Evolutionary conservation across 805 yeast species (phyloP), one percentile per base, ranked within the genome.

Genomic region (Nakazawaea wyomingensis): DNA sequence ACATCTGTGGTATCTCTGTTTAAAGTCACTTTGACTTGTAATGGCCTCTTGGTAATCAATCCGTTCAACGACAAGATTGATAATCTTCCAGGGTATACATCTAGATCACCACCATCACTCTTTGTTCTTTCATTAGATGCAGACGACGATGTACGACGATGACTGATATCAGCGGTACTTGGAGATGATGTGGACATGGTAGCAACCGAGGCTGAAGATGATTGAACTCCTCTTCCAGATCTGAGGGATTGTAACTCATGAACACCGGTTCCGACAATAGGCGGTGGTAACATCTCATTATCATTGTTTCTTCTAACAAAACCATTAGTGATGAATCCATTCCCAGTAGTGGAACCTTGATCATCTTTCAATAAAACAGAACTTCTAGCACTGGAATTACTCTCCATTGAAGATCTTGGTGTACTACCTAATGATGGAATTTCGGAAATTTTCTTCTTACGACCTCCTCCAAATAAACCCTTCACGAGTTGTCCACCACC

Each of bases 11-110:
- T 65, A 8, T 66, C 61, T 18, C 65, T 68, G 30, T 76, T 70
- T 48, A 79, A 57, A 0, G 72, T 56, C 3, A 76, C 76, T 55
- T 76, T 82, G 35, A 86, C 72, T 48, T 76, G 82, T 43, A 72
- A 49, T 8, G 52, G 44, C 8, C 56, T 57, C 19, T 46, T 48
- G 4, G 47, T 38, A 4, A 30, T 41, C 4, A 48, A 17, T 4
- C 61, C 60, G 9, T 34, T 37, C 27, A 60, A 34, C 3, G 74
- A 63, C 22, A 78, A 59, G 38, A 84, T 60, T 2, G 72, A 69
- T 34, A 81, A 53, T 44, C 77, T 61, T 26, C 89, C 90, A 4
- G 80, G 76, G 54, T 71, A 48, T 36, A 71, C 57, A 49, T n/a
- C n/a, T n/a, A n/a, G n/a, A n/a, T n/a, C n/a, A n/a, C n/a, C n/a